Base-by-base conservation (phyloP, 352 stramenopile genomes). In the Phytophthora tubulina region DNA sequence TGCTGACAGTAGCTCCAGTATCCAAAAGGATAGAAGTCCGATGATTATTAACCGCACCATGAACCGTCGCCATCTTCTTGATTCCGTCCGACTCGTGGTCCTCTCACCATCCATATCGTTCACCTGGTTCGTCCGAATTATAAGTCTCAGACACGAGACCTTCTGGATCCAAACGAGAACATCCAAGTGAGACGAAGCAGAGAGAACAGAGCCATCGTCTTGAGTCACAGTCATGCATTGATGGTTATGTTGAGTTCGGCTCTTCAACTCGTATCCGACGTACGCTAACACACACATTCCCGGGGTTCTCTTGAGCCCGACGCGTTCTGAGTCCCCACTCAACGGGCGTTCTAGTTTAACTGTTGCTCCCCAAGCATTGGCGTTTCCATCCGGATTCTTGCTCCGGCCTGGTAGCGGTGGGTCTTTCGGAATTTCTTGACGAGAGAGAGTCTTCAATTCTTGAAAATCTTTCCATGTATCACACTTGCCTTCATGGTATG, bases 1-100 rank as follows among this genome's bases (percentile, higher is more conserved):
- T 77, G 51, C 73, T 77, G 3, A 51, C 63, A 3, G 63, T 56
- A 10, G 68, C 70, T 0, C 67, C 72, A 0, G 72, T 67, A 33
- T 70, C 61, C 3, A 75, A 51, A 1, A 75, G 21, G 11, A 73
- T 64, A 1, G 15, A 14, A 1, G 45, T 38, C 1, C 66, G 56
- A 35, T 27, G 21, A 32, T 70, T 52, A 36, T 63, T 73, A 2
- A 75, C 45, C 2, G 66, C 66, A 5, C 72, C 72, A 35, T 66
- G 31, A 8, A 42, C 48, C 15, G 44, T 58, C 2, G 35, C 59
- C 6, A 57, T 30, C 8, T 38, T 7, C 35, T 27, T 33, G 2
- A 11, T 32, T 32, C 5, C 7, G n/a, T 57, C 30, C 1, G 9
- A 4, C 30, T 46, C 27, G 57, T 66, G 42, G 54, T 50, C 48